A percentile compares a stretch with the other conserved stretches of the same genome.
phyloP scores from a whole-genome alignment of 2,329 filamentous ascomycete genomes.

The Neurospora sp. region DNA sequence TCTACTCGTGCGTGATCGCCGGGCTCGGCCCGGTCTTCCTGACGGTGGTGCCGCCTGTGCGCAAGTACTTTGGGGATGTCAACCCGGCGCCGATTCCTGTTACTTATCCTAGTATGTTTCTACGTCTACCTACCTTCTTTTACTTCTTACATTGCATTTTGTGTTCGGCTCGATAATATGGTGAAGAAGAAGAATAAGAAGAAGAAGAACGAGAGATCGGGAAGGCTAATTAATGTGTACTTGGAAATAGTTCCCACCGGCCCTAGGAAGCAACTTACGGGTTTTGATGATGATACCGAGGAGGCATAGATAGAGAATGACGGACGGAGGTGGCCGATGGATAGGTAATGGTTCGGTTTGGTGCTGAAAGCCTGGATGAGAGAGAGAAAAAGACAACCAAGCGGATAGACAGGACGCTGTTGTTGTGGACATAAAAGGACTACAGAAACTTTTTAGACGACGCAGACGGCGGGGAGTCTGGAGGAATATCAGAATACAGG shows the following conservation, averaged over 20 bases:
- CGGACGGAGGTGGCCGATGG: too few relatives aligned
- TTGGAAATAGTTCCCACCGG: conserved; percentile 34
- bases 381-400: neutral
- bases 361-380: neutral
- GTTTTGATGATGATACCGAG: conserved; percentile 47
- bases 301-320: neutral
- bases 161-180: neutral
- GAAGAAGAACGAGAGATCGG: too few relatives aligned
- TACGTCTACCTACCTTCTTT: neutral
- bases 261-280: conserved; percentile 49
- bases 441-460: neutral
- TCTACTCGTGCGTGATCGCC: conserved; percentile 76
- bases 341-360: neutral
- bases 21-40: conserved; percentile 61
- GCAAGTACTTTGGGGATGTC: conserved; percentile 63
- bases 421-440: conserved; percentile 1
- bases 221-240: neutral
- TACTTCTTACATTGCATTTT: neutral
- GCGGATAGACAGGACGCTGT: neutral
- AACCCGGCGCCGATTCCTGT: conserved; percentile 65
- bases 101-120: conserved; percentile 80
- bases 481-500: neutral
- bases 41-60: conserved; percentile 62
- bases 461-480: neutral
- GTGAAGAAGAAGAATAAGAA: too few relatives aligned